Conservation (phyloP, 306 rosid genomes). For the Cucurbita argyrosperma region DNA sequence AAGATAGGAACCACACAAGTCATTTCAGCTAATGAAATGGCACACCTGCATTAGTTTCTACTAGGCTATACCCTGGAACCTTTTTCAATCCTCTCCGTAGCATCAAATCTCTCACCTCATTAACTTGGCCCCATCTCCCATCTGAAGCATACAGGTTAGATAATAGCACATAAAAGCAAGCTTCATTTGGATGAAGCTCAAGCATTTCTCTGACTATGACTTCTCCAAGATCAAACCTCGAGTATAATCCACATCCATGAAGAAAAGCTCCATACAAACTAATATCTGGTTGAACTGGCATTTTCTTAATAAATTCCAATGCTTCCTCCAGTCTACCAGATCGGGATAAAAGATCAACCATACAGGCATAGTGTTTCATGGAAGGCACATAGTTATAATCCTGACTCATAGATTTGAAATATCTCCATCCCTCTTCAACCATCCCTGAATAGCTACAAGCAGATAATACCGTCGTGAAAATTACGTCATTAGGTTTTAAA, state of each 20-base stretch:
- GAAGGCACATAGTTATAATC: constrained; percentile 43
- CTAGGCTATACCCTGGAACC: constrained; percentile 44
- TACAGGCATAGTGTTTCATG: constrained; percentile 64
- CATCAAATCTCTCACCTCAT: constrained; percentile 51
- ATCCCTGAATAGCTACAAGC: constrained; percentile 77
- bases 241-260: constrained; percentile 74
- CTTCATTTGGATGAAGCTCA: constrained; percentile 48
- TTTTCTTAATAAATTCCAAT: constrained; percentile 35
- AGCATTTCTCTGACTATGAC: constrained; percentile 46
- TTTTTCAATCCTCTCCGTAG: constrained; percentile 47
- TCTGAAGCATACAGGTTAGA: constrained; percentile 63
- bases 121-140: constrained; percentile 79
- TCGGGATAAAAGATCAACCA: constrained; percentile 62
- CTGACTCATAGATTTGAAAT: constrained; percentile 41
- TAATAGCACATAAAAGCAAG: constrained; percentile 62
- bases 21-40: background rate
- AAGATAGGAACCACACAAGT: background rate
- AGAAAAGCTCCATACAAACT: constrained; percentile 67
- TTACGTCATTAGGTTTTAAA: constrained; percentile 40
- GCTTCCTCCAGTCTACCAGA: constrained; percentile 69
- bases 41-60: constrained; percentile 18
- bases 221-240: constrained; percentile 62
- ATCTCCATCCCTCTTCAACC: constrained; percentile 53
- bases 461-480: constrained; percentile 43
- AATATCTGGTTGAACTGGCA: constrained; percentile 43